These are phyloP conservation scores for Starmera dryadoides DNA, from an alignment of 805 yeast species.

Conservation along the genomic window DNA sequence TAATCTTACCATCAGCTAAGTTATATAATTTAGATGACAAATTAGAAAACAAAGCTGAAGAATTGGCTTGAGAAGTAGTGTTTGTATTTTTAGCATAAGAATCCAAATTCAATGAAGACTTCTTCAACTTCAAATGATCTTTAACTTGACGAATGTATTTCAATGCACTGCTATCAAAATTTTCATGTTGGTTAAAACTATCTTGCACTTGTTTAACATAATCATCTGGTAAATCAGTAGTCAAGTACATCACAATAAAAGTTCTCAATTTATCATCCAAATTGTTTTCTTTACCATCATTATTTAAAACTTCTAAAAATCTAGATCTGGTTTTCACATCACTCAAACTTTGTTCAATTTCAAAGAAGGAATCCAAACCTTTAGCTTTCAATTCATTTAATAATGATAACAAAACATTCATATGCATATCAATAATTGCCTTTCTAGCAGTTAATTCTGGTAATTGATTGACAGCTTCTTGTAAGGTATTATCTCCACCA, in stretches of 20 bases:
- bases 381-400: constrained; percentile 81
- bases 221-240: constrained; percentile 41
- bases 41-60: constrained; percentile 61
- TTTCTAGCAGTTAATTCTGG: constrained; percentile 91
- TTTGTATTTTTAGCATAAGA: constrained; percentile 22
- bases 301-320: constrained; percentile 52
- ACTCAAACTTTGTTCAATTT: constrained; percentile 78
- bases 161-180: constrained; percentile 57
- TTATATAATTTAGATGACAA: constrained; percentile 73
- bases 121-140: constrained; percentile 57
- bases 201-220: constrained; percentile 55
- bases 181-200: constrained; percentile 46
- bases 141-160: constrained; percentile 74
- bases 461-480: constrained; percentile 81
- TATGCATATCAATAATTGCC: constrained; percentile 87
- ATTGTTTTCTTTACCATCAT: constrained; percentile 44
- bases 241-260: constrained; percentile 68
- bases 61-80: constrained; percentile 19
- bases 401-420: constrained; percentile 85
- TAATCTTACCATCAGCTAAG: constrained; percentile 70
- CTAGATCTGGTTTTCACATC: constrained; percentile 46
- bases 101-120: constrained; percentile 28
- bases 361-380: constrained; percentile 84
- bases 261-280: constrained; percentile 84
- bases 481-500: constrained; percentile 51